Percentiles rank a stretch among this genome's conserved stretches.
Conservation (phyloP, 2,329 filamentous ascomycete species). For the Venturia asperata region DNA sequence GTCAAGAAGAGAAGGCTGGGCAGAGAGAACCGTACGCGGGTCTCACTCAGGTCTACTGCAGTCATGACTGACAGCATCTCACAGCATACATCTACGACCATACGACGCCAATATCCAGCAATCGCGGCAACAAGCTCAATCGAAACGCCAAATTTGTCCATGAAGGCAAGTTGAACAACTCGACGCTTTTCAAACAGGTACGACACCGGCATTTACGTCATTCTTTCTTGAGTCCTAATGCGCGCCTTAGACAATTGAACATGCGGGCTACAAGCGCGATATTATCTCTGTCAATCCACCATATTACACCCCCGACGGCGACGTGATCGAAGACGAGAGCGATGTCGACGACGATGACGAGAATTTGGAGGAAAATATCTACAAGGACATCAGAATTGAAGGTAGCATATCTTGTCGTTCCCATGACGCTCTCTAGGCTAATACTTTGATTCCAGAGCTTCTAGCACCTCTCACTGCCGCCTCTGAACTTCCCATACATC, state of each 20-base stretch:
- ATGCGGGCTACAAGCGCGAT: conserved; percentile 63
- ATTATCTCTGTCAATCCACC: conserved; percentile 69
- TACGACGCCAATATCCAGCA: conserved; percentile 60
- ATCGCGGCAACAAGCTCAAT: conserved; percentile 74
- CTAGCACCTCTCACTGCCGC: conserved; percentile 69
- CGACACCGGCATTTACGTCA: conserved; percentile 23
- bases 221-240: conserved; percentile 21
- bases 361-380: conserved; percentile 64
- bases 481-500: conserved; percentile 66
- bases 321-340: conserved; percentile 66
- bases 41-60: conserved; percentile 7
- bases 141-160: conserved; percentile 65
- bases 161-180: conserved; percentile 60
- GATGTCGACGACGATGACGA: conserved; percentile 59
- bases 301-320: conserved; percentile 69
- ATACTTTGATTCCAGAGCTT: conserved; percentile 49
- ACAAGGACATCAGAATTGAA: conserved; percentile 63
- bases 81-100: conserved; percentile 73
- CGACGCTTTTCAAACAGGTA: conserved; percentile 66
- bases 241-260: conserved; percentile 55
- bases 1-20: conserved; percentile 23
- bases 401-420: conserved; percentile 39
- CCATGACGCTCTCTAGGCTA: conserved; percentile 9
- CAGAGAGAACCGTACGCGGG: conserved; percentile 30
- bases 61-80: conserved; percentile 5